phyloP scores from a whole-genome alignment of 73 alveolate species.

The Paraurostyla sp. region DNA sequence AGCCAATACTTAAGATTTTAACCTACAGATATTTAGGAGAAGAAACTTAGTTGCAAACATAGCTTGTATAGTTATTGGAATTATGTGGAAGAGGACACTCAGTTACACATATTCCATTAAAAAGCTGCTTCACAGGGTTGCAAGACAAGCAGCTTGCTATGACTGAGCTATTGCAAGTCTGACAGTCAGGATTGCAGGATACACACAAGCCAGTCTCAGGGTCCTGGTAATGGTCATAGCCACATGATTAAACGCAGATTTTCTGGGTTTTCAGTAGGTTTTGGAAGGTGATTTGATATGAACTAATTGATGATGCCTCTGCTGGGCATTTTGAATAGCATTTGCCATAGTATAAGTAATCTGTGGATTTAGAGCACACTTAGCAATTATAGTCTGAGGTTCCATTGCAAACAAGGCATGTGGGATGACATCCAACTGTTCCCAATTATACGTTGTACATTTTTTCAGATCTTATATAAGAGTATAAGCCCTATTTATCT shows the following conservation, averaged over 20 bases:
- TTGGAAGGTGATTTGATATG: background rate
- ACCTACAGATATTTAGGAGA: constrained; percentile 1
- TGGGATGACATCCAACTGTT: constrained; percentile 62
- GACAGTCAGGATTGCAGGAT: constrained; percentile 68
- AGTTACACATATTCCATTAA: constrained; percentile 61
- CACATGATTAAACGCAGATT: constrained; percentile 37
- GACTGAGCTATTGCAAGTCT: constrained; percentile 42
- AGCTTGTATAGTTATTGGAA: constrained; percentile 51
- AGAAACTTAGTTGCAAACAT: constrained; percentile 33
- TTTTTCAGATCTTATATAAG: constrained; percentile 54
- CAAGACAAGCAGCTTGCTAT: constrained; percentile 65
- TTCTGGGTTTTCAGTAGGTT: background rate
- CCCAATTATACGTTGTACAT: constrained; percentile 52
- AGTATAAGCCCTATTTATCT: background rate
- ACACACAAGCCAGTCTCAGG: constrained; percentile 43
- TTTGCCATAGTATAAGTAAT: constrained; percentile 51
- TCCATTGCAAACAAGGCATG: constrained; percentile 62
- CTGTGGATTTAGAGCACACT: constrained; percentile 24
- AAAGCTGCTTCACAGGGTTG: constrained; percentile 59
- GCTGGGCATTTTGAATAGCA: constrained; percentile 60
- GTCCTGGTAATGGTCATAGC: constrained; percentile 17
- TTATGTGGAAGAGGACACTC: constrained; percentile 58
- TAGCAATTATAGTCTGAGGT: constrained; percentile 33
- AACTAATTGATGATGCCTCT: background rate
- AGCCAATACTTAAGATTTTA: constrained; percentile 47